Conservation (phyloP, 163 green algal genomes). For the Scenedesmus sp. region DNA sequence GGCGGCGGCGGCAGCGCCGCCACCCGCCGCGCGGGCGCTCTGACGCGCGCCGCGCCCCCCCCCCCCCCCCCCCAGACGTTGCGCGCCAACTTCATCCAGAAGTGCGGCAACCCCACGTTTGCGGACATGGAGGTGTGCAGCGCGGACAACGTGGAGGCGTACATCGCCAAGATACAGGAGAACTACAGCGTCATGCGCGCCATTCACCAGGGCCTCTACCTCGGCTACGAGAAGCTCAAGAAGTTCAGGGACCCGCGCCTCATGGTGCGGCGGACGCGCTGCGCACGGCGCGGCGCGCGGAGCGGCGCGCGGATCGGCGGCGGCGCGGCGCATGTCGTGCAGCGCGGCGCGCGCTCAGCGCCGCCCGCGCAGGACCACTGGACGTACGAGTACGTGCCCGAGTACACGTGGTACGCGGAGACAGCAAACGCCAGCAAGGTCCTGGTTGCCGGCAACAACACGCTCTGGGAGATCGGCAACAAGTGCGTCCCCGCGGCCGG, state of each 20-base stretch:
- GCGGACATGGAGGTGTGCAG: not conserved
- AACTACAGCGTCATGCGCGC: conserved; percentile 1
- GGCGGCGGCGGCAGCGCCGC: no score
- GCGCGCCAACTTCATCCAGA: conserved; percentile 8
- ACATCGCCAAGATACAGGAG: not conserved
- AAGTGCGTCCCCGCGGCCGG: not conserved
- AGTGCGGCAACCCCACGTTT: not conserved
- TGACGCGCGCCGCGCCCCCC: no score
- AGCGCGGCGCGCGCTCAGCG: no score
- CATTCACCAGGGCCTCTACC: conserved; percentile 25
- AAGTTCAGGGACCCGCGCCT: conserved; percentile 15
- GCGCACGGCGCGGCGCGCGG: no score
- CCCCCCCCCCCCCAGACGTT: no score
- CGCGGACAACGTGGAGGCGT: not conserved
- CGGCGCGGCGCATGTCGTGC: no score
- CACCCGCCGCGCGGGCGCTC: no score
- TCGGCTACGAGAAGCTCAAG: conserved; percentile 5
- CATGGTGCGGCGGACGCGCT: not conserved
- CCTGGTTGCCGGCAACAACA: not conserved
- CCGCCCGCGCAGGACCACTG: conserved; percentile 23
- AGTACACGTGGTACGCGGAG: not conserved
- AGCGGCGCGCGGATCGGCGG: not conserved
- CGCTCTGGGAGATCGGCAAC: conserved; percentile 44
- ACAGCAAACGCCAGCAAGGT: not conserved
- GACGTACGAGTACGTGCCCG: not conserved